Evolutionary conservation across 805 yeast species (phyloP).

Genomic region (Lipomyces orientalis): DNA sequence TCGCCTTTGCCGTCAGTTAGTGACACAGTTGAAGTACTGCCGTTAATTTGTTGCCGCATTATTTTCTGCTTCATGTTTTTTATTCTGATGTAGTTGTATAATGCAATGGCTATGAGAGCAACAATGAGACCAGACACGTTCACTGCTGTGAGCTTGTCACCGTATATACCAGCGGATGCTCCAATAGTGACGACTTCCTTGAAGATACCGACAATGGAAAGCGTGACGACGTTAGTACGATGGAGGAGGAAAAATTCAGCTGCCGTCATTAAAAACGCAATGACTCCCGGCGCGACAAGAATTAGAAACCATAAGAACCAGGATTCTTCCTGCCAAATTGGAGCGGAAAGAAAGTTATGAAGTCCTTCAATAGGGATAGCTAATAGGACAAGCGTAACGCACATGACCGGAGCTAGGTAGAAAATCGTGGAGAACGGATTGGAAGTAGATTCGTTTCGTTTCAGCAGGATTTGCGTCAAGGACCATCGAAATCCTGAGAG

Average conservation of each 20-base stretch:
- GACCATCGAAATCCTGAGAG: conserved; percentile 96
- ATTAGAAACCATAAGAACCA: conserved; percentile 59
- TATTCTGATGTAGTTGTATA: conserved; percentile 65
- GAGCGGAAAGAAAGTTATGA: conserved; percentile 55
- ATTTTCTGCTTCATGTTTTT: conserved; percentile 28
- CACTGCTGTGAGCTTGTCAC: conserved; percentile 68
- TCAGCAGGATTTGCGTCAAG: conserved; percentile 81
- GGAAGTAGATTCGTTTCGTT: conserved; percentile 57
- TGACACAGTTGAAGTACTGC: background rate
- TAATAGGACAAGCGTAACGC: conserved; percentile 60
- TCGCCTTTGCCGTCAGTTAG: background rate
- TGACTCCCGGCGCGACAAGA: conserved; percentile 77
- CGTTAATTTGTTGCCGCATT: conserved; percentile 1
- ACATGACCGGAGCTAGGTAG: conserved; percentile 86
- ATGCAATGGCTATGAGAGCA: conserved; percentile 77
- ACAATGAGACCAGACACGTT: conserved; percentile 76
- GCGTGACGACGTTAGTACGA: conserved; percentile 80
- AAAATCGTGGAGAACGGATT: conserved; percentile 84
- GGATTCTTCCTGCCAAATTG: conserved; percentile 72
- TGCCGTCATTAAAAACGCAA: conserved; percentile 91
- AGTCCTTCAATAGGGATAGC: conserved; percentile 78
- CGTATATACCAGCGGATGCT: conserved; percentile 70
- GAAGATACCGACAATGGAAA: conserved; percentile 89
- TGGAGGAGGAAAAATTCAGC: conserved; percentile 62
- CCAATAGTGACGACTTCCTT: conserved; percentile 87